A percentile compares a stretch with the other conserved stretches of the same genome.
Conservation (phyloP, 768 basidiomycete species). For the Phallus indusiatus region DNA sequence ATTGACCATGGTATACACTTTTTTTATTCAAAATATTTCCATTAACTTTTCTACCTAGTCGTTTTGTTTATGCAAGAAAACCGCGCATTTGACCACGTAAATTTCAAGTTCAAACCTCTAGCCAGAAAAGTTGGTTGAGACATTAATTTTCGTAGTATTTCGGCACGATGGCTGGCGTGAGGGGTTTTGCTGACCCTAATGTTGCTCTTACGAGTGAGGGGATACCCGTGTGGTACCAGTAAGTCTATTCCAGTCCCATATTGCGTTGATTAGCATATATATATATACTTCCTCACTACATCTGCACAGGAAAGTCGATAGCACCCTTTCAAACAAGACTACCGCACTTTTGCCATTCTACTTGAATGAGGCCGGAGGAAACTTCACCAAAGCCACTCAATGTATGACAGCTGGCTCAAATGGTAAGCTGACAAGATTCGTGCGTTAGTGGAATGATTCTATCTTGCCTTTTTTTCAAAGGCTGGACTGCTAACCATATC, state of each 20-base stretch:
- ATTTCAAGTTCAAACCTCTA: not conserved
- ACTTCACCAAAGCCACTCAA: conserved; percentile 8
- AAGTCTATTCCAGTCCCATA: not conserved
- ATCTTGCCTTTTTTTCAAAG: not conserved
- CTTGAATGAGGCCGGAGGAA: conserved; percentile 11
- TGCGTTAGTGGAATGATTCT: not conserved
- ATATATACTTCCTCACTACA: not conserved
- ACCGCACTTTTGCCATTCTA: conserved; percentile 9
- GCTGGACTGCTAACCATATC: conserved; percentile 9
- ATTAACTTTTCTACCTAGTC: not conserved
- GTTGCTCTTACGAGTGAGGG: conserved; percentile 7
- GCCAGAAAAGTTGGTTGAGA: not conserved
- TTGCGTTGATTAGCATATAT: not conserved
- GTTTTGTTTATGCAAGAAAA: conserved; percentile 16
- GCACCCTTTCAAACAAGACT: conserved; percentile 7
- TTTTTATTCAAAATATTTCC: not conserved
- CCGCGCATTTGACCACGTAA: conserved; percentile 12
- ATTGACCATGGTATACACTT: conserved; percentile 10
- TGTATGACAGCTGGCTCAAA: conserved; percentile 13
- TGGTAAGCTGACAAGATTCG: not conserved
- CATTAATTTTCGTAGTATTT: conserved; percentile 6
- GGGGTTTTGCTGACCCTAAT: conserved; percentile 14
- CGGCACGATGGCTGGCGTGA: conserved; percentile 12
- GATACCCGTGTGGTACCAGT: conserved; percentile 9
- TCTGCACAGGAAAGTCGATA: conserved; percentile 4